phyloP scores from a whole-genome alignment of 768 basidiomycete species.

The Termitomyces sp. region DNA sequence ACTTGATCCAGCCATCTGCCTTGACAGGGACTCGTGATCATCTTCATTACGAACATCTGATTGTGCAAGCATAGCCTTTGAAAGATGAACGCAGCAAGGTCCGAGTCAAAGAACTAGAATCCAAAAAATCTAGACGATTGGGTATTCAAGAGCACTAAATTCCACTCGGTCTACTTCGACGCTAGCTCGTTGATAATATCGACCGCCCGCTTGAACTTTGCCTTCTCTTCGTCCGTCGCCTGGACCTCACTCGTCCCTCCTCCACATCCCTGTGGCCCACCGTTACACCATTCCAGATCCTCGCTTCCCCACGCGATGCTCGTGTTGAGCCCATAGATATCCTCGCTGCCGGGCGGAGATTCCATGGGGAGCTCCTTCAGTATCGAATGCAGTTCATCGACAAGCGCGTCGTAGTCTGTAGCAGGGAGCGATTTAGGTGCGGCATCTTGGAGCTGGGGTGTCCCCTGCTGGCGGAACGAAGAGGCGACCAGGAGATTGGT shows the following conservation, averaged over 20 bases:
- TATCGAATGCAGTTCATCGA: constrained; percentile 57
- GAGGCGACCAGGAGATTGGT: constrained; percentile 38
- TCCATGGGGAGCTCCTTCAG: constrained; percentile 55
- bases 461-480: constrained; percentile 44
- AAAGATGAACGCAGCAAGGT: too few relatives aligned
- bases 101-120: too few relatives aligned
- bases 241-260: constrained; percentile 43
- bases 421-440: constrained; percentile 36
- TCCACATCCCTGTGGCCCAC: constrained; percentile 56
- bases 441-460: constrained; percentile 33
- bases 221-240: constrained; percentile 57
- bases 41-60: too few relatives aligned
- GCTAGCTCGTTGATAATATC: constrained; percentile 57
- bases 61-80: too few relatives aligned
- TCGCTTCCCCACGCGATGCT: constrained; percentile 59
- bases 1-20: too few relatives aligned
- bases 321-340: constrained; percentile 68
- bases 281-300: constrained; percentile 57
- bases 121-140: too few relatives aligned
- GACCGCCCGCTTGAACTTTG: constrained; percentile 65
- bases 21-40: too few relatives aligned
- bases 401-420: constrained; percentile 29
- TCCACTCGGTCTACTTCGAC: constrained; percentile 10
- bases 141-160: neutral
- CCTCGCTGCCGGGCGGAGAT: constrained; percentile 53